These are phyloP conservation scores for Casuarina cunninghamiana DNA, from an alignment of 306 rosid genomes.

Conservation along the genomic window DNA sequence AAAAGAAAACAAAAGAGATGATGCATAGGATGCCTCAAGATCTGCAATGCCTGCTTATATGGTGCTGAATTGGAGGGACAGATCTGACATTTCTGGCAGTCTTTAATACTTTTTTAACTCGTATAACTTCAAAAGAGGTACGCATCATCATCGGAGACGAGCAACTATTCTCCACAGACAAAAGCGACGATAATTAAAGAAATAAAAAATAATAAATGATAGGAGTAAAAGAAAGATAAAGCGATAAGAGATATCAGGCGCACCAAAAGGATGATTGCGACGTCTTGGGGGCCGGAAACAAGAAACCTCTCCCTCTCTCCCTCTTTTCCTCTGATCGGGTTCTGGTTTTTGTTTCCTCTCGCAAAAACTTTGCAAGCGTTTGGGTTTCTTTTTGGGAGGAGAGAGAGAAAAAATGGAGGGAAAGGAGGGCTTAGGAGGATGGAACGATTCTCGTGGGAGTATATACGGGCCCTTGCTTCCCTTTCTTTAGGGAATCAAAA, in stretches of 20 bases:
- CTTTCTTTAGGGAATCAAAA: neutral
- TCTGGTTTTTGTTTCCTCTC: neutral
- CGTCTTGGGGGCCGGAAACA: neutral
- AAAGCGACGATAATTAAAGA: neutral
- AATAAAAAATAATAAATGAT: neutral
- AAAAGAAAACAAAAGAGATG: neutral
- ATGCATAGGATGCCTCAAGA: constrained; percentile 34
- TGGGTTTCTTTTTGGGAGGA: neutral
- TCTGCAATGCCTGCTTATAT: constrained; percentile 16
- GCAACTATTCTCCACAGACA: neutral
- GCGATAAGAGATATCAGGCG: neutral
- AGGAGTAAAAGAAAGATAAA: neutral
- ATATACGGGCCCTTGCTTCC: constrained; percentile 19
- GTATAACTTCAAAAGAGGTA: neutral
- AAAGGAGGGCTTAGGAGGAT: constrained; percentile 4
- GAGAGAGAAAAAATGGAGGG: constrained; percentile 1
- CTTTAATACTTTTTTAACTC: constrained; percentile 3
- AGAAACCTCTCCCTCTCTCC: neutral
- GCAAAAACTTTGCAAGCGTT: neutral
- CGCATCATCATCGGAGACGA: neutral
- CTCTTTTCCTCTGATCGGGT: neutral
- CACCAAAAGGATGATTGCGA: neutral
- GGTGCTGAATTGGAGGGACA: neutral
- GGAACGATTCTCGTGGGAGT: constrained; percentile 41
- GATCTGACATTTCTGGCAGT: neutral